Conservation (phyloP, 306 rosid genomes). For the Comarum palustre region DNA sequence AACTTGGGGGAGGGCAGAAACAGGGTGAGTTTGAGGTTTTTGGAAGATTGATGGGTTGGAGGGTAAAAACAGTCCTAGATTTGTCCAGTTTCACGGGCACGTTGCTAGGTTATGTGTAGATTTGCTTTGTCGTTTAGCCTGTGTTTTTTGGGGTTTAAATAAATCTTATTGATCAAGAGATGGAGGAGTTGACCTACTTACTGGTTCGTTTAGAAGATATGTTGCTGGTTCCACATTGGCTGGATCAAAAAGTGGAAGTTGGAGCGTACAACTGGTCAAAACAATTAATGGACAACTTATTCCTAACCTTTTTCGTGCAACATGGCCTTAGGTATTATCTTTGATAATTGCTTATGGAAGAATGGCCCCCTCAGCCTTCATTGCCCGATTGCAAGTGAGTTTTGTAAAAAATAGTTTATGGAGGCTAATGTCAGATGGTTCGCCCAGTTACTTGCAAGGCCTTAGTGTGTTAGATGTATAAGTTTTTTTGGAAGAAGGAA, state of each 20-base stretch:
- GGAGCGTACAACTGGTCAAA: neutral
- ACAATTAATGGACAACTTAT: neutral
- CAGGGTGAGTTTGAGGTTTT: too few species aligned
- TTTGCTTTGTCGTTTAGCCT: neutral
- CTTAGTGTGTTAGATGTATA: too few species aligned
- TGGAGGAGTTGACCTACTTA: neutral
- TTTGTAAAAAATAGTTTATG: neutral
- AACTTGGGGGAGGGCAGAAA: neutral
- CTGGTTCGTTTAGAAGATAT: neutral
- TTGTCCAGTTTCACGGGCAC: neutral
- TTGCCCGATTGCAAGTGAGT: neutral
- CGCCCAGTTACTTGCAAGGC: neutral
- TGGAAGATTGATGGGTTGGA: too few species aligned
- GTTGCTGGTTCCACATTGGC: neutral
- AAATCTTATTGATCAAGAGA: too few species aligned
- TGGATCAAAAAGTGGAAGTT: neutral
- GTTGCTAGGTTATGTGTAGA: neutral
- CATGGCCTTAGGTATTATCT: neutral
- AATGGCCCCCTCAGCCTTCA: neutral
- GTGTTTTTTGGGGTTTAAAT: neutral
- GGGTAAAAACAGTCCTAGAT: neutral
- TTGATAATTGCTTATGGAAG: neutral
- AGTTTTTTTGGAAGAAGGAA: neutral
- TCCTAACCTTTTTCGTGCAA: neutral
- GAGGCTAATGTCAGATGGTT: neutral